Conservation (phyloP, 2,329 filamentous ascomycete genomes). For the Exophiala bonariae region DNA sequence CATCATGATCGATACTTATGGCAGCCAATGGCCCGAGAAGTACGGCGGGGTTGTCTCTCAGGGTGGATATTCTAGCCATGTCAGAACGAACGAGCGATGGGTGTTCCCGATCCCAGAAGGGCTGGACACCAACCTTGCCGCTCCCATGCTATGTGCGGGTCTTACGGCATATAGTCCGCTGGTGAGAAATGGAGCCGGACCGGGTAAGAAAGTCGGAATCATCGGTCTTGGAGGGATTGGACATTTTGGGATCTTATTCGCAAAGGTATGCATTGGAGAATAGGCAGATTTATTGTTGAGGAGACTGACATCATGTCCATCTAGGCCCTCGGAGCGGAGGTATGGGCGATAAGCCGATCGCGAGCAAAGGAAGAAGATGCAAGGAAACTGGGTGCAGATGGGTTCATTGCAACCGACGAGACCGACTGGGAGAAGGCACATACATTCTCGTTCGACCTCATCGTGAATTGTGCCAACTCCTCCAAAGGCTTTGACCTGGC, state of each 20-base stretch:
- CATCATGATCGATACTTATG: conserved; percentile 48
- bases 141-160: conserved; percentile 15
- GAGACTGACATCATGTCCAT: not conserved
- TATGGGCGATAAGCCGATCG: conserved; percentile 60
- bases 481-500: conserved; percentile 64
- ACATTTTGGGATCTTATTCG: conserved; percentile 68
- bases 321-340: conserved; percentile 60
- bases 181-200: conserved; percentile 49
- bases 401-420: conserved; percentile 58
- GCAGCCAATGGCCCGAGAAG: conserved; percentile 41
- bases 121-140: conserved; percentile 6
- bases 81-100: conserved; percentile 76
- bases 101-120: conserved; percentile 34
- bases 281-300: not conserved
- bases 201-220: conserved; percentile 49
- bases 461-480: conserved; percentile 72
- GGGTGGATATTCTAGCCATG: conserved; percentile 65
- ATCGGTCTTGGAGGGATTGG: conserved; percentile 62
- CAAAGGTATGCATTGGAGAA: conserved; percentile 30
- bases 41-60: conserved; percentile 52
- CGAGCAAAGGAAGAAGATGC: conserved; percentile 61
- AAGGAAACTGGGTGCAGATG: conserved; percentile 57
- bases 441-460: conserved; percentile 60
- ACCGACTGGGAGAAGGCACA: conserved; percentile 58
- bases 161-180: conserved; percentile 14